phyloP scores from a whole-genome alignment of 176 grass and related monocot species.

The Cenchrus americanus region DNA sequence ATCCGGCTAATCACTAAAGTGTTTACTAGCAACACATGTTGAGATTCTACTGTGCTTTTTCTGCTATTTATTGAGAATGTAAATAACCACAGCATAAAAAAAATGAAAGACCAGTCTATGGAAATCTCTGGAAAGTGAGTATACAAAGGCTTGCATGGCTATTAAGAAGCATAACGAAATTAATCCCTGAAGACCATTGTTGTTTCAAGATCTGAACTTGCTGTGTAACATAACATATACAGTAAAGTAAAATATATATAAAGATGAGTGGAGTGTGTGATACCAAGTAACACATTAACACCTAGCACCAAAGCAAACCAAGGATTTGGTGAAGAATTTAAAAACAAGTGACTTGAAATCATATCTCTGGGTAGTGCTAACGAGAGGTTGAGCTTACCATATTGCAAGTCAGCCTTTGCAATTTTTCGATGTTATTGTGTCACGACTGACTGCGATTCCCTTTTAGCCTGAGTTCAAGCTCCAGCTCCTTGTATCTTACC shows the following conservation, averaged over 20 bases:
- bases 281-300: background rate
- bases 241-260: background rate
- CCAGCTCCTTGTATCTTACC: constrained; percentile 59
- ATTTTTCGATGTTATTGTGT: constrained; percentile 17
- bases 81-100: constrained; percentile 1
- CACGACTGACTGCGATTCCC: constrained; percentile 38
- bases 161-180: background rate
- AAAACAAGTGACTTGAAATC: constrained; percentile 7
- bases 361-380: background rate
- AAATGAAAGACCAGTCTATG: constrained; percentile 7
- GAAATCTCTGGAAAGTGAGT: background rate
- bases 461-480: constrained; percentile 59
- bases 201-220: background rate
- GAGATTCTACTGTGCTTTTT: background rate
- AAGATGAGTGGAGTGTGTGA: background rate
- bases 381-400: constrained; percentile 41
- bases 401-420: constrained; percentile 43
- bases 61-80: constrained; percentile 4
- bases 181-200: background rate
- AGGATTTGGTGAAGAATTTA: background rate
- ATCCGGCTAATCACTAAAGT: background rate
- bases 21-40: background rate
- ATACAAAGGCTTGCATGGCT: background rate
- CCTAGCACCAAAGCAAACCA: constrained; percentile 1
- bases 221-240: constrained; percentile 19